These are phyloP conservation scores for Athelia sp. DNA, from an alignment of 1,284 basidiomycete species.

Conservation along the genomic window DNA sequence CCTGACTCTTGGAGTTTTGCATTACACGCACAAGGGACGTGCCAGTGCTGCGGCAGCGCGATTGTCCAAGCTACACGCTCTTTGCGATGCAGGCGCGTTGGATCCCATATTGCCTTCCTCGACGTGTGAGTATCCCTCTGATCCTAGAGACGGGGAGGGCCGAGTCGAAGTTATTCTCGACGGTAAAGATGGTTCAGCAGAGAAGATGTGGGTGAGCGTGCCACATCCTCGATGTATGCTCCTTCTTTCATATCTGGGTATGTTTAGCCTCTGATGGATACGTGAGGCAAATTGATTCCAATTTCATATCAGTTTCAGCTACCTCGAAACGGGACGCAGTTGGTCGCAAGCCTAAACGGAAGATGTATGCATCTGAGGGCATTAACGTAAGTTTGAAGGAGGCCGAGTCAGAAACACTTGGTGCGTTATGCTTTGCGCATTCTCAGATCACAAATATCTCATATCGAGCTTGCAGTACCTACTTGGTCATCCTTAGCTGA, in stretches of 20 bases:
- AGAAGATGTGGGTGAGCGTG: background rate
- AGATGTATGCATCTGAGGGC: constrained; percentile 62
- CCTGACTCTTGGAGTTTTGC: constrained; percentile 55
- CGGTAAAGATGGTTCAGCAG: too few relatives aligned
- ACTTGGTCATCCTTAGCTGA: constrained; percentile 48
- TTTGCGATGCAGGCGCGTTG: constrained; percentile 53
- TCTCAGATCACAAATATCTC: too few relatives aligned
- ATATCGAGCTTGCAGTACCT: too few relatives aligned
- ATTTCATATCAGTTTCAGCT: constrained; percentile 45
- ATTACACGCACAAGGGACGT: constrained; percentile 51
- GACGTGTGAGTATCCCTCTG: constrained; percentile 7
- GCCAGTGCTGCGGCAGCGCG: constrained; percentile 38
- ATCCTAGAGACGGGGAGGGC: background rate
- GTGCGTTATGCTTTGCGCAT: constrained; percentile 13
- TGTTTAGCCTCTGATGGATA: constrained; percentile 26
- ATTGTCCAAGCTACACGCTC: constrained; percentile 50
- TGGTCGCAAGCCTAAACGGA: constrained; percentile 66
- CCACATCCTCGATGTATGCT: background rate
- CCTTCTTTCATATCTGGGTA: background rate
- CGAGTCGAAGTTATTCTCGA: too few relatives aligned
- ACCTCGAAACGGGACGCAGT: constrained; percentile 65
- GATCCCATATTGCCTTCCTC: background rate
- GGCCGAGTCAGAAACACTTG: constrained; percentile 35
- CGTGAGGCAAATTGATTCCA: constrained; percentile 25
- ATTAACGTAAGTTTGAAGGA: constrained; percentile 41